These are phyloP conservation scores for Cochlearia excelsa DNA, from an alignment of 345 rosid genomes.

Conservation along the genomic window DNA sequence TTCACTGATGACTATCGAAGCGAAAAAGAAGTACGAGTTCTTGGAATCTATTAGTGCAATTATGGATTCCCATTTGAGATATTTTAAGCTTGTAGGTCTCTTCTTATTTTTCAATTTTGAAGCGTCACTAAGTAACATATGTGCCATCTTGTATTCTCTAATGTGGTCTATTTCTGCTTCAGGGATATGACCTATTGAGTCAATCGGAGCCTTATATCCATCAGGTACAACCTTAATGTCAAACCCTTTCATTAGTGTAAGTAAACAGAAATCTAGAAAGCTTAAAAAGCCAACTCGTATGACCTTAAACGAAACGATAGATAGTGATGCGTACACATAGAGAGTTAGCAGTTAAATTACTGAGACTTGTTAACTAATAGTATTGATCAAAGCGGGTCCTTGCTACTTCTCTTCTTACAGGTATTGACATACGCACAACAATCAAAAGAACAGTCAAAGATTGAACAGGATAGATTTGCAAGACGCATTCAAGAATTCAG, in stretches of 20 bases:
- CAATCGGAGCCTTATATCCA: slow-evolving; percentile 84
- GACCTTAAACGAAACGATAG: too few relatives aligned
- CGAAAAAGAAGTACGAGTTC: slow-evolving; percentile 89
- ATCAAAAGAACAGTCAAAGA: slow-evolving; percentile 75
- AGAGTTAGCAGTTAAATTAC: not conserved
- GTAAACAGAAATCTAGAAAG: too few relatives aligned
- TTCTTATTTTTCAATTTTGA: slow-evolving; percentile 15
- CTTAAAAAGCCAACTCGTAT: too few relatives aligned
- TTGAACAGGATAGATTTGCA: slow-evolving; percentile 78
- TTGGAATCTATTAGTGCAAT: slow-evolving; percentile 90
- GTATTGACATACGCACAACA: slow-evolving; percentile 84
- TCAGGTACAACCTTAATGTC: slow-evolving; percentile 48
- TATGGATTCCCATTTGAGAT: slow-evolving; percentile 90
- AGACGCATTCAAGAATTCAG: slow-evolving; percentile 91
- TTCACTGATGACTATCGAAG: slow-evolving; percentile 71
- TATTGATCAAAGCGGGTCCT: not conserved
- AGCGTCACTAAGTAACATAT: not conserved
- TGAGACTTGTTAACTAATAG: not conserved
- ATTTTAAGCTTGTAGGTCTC: slow-evolving; percentile 66
- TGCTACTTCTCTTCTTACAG: slow-evolving; percentile 37
- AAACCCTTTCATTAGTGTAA: too few relatives aligned
- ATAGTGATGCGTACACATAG: too few relatives aligned
- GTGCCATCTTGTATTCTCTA: slow-evolving; percentile 5
- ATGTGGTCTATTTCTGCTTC: slow-evolving; percentile 31
- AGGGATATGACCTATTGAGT: slow-evolving; percentile 78